Evolutionary conservation across 83 land plant genomes (phyloP), one percentile per base, ranked within the genome.

Genomic region (Picea abies): DNA sequence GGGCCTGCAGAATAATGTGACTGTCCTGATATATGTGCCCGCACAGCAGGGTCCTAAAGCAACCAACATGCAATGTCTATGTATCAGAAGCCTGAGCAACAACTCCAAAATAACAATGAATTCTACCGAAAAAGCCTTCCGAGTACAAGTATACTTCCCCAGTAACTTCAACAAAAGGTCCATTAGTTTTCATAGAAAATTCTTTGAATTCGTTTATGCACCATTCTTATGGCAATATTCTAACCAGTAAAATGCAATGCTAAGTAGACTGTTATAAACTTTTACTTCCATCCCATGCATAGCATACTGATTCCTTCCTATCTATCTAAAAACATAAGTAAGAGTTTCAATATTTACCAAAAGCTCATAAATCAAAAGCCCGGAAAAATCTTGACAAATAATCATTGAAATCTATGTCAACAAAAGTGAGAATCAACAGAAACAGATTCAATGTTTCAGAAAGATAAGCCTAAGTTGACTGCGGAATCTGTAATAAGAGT

Each of bases 21-120:
- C 56, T 41, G 56, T 17, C 76, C 76, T 20, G 56, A n/a, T 72
- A 72, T 41, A 0, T 72, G 49, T 44, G 76, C 56, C 76, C 76
- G 76, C 44, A 72, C 76, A 72, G 56, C 52, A 72, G 76, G 76
- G 12, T 72, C 76, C 76, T 44, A 71, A 19, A 71, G 22, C 22
- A 71, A 35, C 52, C 49, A 71, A 71, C 52, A 71, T 17, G 20
- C 49, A 71, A 68, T 32, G 41, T 23, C 72, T 37, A 39, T 17
- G 3, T 39, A 71, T 71, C 52, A 71, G 23, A 71, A 70, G 1
- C 75, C 75, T 1, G 8, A 44, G 39, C 19, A 16, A 70, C 32
- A 37, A 71, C 9, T 16, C 6, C 47, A 71, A 39, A 35, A 71
- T 17, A 71, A 17, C 49, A 47, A 20, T 41, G 1, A 69, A 1